Evolutionary conservation across 192 early-diverging fungal genomes (phyloP), one percentile per base, ranked within the genome.

Genomic region (Spizellomyces sp.): DNA sequence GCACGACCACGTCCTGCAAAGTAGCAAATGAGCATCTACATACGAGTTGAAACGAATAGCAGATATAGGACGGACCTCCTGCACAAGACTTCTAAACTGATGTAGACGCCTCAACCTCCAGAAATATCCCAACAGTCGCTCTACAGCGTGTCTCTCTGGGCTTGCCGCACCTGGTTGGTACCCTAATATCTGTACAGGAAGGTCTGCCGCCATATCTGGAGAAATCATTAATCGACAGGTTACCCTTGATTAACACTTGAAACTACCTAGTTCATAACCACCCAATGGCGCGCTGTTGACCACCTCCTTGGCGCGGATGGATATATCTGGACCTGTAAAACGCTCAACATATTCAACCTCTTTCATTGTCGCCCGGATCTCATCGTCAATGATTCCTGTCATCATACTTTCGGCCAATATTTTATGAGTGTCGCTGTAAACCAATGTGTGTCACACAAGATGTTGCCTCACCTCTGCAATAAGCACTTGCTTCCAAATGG

Each of bases 401-500:
- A 70, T 22, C 55, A 56, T 54, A 19, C 47, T n/a, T 17, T 0
- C 0, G 52, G 2, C 52, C 14, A 54, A 54, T 2, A 54, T 36
- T 36, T 0, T 36, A 36, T 36, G 1, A 36, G 27, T 3, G 27
- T 0, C 1, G 27, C 27, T 36, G 27, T 36, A 36, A 36, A 36
- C 27, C 3, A 36, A 36, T 36, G 27, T n/a, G n/a, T n/a, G 27
- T 36, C 27, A 36, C 27, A 36, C 50, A 54, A 36, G 10, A 61
- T 4, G 12, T 19, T 14, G 27, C 59, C n/a, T 14, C 14, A 67
- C 66, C 50, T 73, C 46, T 75, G 73, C n/a, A 75, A 57, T 21
- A 67, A 21, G 45, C 73, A 69, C 10, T 63, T 19, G 36, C 47
- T 47, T 9, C 73, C 73, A 41, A 75, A 75, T 8, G 73, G 73